These are phyloP conservation scores for Rhodocollybia butyracea DNA, from an alignment of 768 basidiomycete species.

Conservation along the genomic window DNA sequence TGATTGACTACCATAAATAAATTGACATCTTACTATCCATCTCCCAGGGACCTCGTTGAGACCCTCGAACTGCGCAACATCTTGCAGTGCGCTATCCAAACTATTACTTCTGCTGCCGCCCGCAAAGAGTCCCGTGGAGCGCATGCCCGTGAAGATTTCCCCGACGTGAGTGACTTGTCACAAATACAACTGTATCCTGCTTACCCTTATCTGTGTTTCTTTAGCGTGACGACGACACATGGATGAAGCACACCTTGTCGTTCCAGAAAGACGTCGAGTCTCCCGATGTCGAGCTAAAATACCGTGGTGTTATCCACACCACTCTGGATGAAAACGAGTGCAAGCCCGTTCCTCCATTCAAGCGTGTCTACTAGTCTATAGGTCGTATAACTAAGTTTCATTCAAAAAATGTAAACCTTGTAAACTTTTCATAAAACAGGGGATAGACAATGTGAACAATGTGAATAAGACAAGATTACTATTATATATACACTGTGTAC, in stretches of 20 bases:
- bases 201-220: constrained; percentile 4
- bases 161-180: constrained; percentile 58
- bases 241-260: constrained; percentile 97
- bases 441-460: no score
- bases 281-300: constrained; percentile 86
- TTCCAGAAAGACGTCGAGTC: constrained; percentile 76
- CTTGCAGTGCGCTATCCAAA: constrained; percentile 93
- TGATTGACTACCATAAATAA: neutral
- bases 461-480: no score
- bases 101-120: constrained; percentile 88
- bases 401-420: neutral
- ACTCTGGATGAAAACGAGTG: constrained; percentile 97
- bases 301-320: constrained; percentile 78
- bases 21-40: constrained; percentile 7
- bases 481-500: no score
- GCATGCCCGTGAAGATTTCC: constrained; percentile 96
- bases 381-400: neutral
- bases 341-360: constrained; percentile 96
- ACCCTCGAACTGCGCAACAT: constrained; percentile 96
- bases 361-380: constrained; percentile 76
- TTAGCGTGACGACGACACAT: constrained; percentile 86
- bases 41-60: constrained; percentile 85
- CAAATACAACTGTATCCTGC: neutral
- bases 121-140: constrained; percentile 98
- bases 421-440: no score